phyloP scores from a whole-genome alignment of 257 asterid genomes.

The Coffea canephora region DNA sequence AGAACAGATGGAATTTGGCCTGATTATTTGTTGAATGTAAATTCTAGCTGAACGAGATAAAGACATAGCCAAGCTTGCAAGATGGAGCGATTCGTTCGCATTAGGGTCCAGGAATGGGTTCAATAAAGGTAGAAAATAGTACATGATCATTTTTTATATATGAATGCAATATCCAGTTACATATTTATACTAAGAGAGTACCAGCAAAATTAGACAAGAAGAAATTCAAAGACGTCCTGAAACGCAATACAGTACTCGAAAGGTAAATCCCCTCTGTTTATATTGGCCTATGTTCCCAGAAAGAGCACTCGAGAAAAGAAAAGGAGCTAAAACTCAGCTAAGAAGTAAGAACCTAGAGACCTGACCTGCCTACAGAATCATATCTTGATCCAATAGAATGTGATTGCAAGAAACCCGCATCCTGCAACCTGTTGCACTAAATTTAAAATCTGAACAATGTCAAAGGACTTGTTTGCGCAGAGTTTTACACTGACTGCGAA shows the following conservation, averaged over 20 bases:
- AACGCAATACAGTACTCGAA: background rate
- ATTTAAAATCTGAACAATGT: background rate
- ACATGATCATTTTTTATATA: too few species aligned
- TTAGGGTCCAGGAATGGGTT: background rate
- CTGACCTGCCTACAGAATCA: background rate
- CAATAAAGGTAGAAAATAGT: background rate
- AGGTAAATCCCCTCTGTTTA: background rate
- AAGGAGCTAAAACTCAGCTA: background rate
- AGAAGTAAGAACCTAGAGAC: background rate
- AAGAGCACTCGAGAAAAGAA: background rate
- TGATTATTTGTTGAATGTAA: too few species aligned
- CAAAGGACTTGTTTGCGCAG: background rate
- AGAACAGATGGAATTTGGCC: too few species aligned
- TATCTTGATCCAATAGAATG: background rate
- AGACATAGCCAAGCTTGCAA: too few species aligned
- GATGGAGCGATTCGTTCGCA: too few species aligned
- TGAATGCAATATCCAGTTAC: background rate
- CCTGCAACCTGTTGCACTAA: background rate
- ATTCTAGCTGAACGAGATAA: too few species aligned
- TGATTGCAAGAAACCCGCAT: background rate
- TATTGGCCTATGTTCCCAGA: background rate
- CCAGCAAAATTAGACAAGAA: background rate
- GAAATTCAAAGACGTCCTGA: background rate
- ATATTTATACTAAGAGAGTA: too few species aligned
- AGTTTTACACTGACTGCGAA: background rate